A percentile compares a stretch with the other conserved stretches of the same genome.
These are phyloP conservation scores for Lagenidium giganteum DNA, from an alignment of 352 stramenopile genomes.

Conservation along the genomic window DNA sequence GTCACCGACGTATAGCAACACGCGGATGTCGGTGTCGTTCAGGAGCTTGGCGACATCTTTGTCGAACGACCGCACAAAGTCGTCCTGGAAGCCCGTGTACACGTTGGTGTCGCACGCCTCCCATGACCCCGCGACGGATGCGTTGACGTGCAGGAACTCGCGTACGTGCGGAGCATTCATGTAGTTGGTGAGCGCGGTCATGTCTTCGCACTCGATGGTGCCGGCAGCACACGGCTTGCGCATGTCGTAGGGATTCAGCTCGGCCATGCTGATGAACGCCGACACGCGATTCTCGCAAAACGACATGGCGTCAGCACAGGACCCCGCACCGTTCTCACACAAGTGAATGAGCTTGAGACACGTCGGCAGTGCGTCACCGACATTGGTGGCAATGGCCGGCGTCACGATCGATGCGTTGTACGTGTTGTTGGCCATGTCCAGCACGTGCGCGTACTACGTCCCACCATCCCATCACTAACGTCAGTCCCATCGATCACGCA, in stretches of 20 bases:
- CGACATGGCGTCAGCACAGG: conserved; percentile 10
- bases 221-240: conserved; percentile 12
- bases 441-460: conserved; percentile 17
- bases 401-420: conserved; percentile 22
- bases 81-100: conserved; percentile 15
- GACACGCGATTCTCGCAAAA: conserved; percentile 1
- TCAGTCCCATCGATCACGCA: too few relatives aligned
- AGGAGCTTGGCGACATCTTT: conserved; percentile 80
- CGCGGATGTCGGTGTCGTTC: conserved; percentile 17
- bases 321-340: conserved; percentile 10
- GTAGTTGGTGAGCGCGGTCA: conserved; percentile 2
- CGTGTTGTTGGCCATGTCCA: conserved; percentile 24
- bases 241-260: conserved; percentile 27
- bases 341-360: conserved; percentile 18
- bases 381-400: conserved; percentile 4
- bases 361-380: conserved; percentile 8
- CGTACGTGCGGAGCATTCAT: conserved; percentile 12
- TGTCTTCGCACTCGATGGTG: conserved; percentile 12
- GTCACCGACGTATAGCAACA: conserved; percentile 92
- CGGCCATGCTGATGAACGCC: too few relatives aligned
- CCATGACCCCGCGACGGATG: conserved; percentile 24
- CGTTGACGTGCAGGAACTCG: conserved; percentile 28
- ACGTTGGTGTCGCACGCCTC: conserved; percentile 1
- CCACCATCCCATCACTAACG: too few relatives aligned
- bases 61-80: conserved; percentile 88